Evolutionary conservation across 495 filamentous ascomycete species (phyloP).

Genomic region (Aspergillus sparsus): DNA sequence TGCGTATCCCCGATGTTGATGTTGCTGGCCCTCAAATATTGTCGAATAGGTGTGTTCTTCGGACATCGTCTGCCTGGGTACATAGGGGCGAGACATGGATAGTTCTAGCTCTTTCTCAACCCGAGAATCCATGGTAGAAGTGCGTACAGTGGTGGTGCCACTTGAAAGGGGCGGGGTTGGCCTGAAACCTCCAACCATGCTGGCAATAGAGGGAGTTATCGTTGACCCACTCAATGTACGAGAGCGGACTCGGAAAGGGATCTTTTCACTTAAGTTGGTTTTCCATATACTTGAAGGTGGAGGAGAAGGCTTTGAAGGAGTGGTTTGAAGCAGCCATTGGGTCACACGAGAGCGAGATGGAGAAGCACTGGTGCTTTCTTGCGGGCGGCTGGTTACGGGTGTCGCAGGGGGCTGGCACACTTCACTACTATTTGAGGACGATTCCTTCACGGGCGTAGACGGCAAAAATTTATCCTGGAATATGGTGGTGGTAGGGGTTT

Average conservation of each 20-base stretch:
- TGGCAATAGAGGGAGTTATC: conserved; percentile 34
- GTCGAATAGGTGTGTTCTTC: conserved; percentile 26
- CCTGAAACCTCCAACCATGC: conserved; percentile 23
- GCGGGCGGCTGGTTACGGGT: conserved; percentile 22
- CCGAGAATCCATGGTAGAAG: conserved; percentile 28
- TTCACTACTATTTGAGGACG: conserved; percentile 3
- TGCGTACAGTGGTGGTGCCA: conserved; percentile 29
- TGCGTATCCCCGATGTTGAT: conserved; percentile 2
- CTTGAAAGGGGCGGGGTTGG: conserved; percentile 34
- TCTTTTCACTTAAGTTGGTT: conserved; percentile 24
- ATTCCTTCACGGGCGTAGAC: conserved; percentile 12
- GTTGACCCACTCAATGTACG: conserved; percentile 48
- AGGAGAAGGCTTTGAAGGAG: conserved; percentile 13
- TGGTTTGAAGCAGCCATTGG: conserved; percentile 38
- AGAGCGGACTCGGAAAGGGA: conserved; percentile 36
- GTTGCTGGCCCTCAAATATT: conserved; percentile 32
- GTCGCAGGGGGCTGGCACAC: conserved; percentile 21
- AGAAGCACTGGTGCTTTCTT: conserved; percentile 22
- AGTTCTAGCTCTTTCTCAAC: conserved; percentile 34
- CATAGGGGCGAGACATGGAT: conserved; percentile 13
- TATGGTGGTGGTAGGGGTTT: conserved; percentile 19
- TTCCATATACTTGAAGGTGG: conserved; percentile 17
- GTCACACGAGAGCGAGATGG: conserved; percentile 34
- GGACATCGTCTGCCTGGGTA: conserved; percentile 14
- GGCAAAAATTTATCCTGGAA: conserved; percentile 28